phyloP scores from a whole-genome alignment of 306 rosid species.

The Prunus mongolica region DNA sequence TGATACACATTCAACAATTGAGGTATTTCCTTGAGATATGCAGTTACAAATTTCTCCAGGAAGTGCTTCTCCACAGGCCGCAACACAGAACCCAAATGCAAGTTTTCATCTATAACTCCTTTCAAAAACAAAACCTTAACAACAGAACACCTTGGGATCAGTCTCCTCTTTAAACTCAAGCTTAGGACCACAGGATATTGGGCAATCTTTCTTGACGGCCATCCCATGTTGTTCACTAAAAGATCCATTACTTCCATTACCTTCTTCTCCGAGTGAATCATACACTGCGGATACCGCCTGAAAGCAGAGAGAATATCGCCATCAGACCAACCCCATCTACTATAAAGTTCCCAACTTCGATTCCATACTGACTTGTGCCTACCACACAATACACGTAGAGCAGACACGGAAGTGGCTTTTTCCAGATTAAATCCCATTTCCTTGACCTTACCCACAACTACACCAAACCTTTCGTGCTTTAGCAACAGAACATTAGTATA shows the following conservation, averaged over 20 bases:
- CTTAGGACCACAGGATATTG: background rate
- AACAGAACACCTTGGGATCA: constrained; percentile 21
- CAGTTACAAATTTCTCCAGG: constrained; percentile 19
- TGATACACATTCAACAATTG: constrained; percentile 18
- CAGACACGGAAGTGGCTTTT: constrained; percentile 8
- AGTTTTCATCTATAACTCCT: constrained; percentile 12
- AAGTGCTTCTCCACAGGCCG: background rate
- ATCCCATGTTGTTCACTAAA: constrained; percentile 21
- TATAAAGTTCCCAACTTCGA: constrained; percentile 25
- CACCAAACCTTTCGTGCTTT: background rate
- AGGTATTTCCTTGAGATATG: background rate
- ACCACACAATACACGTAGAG: constrained; percentile 12
- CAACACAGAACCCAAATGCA: background rate
- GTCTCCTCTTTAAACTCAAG: constrained; percentile 32
- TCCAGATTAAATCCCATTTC: background rate
- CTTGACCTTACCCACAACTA: constrained; percentile 21
- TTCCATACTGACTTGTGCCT: constrained; percentile 33
- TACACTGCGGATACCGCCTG: constrained; percentile 25
- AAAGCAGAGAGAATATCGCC: background rate
- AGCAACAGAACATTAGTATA: background rate
- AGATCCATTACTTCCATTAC: constrained; percentile 3
- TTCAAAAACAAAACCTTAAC: background rate
- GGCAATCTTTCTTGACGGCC: constrained; percentile 13
- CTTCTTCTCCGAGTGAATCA: constrained; percentile 28
- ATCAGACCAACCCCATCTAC: constrained; percentile 46